A percentile compares a stretch with the other conserved stretches of the same genome.
These are phyloP conservation scores for Salinomyces thailandicus DNA, from an alignment of 2,329 filamentous ascomycete genomes.

Conservation along the genomic window DNA sequence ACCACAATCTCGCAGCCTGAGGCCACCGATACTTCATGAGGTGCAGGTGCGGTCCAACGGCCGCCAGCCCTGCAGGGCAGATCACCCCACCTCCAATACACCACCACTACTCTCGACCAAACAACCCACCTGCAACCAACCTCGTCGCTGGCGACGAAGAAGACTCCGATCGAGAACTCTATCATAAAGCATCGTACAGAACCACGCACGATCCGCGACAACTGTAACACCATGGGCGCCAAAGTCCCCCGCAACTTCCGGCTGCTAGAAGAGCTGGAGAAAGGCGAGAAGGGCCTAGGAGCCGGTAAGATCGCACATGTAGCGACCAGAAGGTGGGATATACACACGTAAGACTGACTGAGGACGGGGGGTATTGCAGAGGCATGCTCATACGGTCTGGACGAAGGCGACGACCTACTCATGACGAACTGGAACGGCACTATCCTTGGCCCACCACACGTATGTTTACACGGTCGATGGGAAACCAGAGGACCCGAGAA, in stretches of 20 bases:
- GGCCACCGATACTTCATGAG: no score
- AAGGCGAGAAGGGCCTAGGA: conserved; percentile 94
- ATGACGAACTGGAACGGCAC: conserved; percentile 99
- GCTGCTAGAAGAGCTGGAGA: conserved; percentile 93
- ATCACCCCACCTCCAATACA: neutral
- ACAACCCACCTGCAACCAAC: neutral
- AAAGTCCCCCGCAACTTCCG: conserved; percentile 94
- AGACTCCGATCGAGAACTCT: neutral
- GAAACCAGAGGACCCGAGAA: no score
- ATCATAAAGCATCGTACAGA: neutral
- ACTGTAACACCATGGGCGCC: conserved; percentile 46
- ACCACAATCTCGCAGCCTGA: neutral
- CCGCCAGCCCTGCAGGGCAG: neutral
- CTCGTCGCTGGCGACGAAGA: neutral
- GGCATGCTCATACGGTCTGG: conserved; percentile 92
- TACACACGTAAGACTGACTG: neutral
- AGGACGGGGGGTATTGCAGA: conserved; percentile 52
- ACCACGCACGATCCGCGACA: neutral
- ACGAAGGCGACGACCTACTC: conserved; percentile 84
- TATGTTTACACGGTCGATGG: no score
- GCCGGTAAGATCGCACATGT: conserved; percentile 58
- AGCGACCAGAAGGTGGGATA: neutral
- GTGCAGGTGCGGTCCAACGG: neutral
- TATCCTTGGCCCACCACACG: conserved; percentile 90
- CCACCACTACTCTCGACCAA: neutral